These are phyloP conservation scores for Cetraspora pellucida DNA, from an alignment of 192 early-diverging fungal genomes.

Conservation along the genomic window DNA sequence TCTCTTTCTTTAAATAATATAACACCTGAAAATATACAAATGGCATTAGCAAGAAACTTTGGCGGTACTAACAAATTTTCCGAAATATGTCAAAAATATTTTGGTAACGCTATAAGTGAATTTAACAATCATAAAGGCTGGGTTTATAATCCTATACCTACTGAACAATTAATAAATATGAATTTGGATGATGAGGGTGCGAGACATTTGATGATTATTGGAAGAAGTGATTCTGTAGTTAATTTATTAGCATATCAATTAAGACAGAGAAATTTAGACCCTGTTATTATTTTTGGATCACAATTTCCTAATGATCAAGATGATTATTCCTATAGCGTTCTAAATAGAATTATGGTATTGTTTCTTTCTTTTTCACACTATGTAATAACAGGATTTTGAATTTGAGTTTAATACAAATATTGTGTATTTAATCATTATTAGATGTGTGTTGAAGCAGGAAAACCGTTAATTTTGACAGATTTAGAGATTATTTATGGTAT, in stretches of 20 bases:
- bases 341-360: conserved; percentile 23
- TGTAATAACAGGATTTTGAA: too few relatives aligned
- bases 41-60: conserved; percentile 26
- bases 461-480: conserved; percentile 27
- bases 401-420: too few relatives aligned
- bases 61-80: conserved; percentile 18
- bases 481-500: conserved; percentile 24
- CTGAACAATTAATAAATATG: background rate
- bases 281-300: conserved; percentile 22
- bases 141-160: background rate
- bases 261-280: background rate
- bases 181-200: conserved; percentile 6
- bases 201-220: conserved; percentile 26
- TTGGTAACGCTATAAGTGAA: background rate
- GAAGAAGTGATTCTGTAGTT: background rate
- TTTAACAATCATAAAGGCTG: background rate
- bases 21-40: conserved; percentile 1
- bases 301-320: conserved; percentile 32
- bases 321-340: conserved; percentile 33
- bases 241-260: conserved; percentile 10
- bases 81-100: conserved; percentile 16
- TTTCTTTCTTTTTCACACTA: too few relatives aligned
- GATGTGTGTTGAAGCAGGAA: conserved; percentile 32
- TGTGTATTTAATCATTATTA: background rate
- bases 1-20: background rate